phyloP scores from a whole-genome alignment of 2,329 filamentous ascomycete genomes.

The Phyllosticta citriasiana region DNA sequence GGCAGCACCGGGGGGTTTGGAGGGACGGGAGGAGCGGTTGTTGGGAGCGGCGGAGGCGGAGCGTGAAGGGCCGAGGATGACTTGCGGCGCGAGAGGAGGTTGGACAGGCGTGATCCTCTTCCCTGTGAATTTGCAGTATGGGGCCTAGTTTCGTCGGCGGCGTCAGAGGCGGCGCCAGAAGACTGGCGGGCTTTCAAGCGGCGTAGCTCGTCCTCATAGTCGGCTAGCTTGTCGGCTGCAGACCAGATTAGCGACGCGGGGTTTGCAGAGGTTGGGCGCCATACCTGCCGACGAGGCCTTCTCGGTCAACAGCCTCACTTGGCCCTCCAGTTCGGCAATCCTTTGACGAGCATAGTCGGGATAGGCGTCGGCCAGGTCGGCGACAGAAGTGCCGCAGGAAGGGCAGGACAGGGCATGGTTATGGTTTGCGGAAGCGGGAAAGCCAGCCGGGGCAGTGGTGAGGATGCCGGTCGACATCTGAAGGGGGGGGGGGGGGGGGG shows the following conservation, averaged over 20 bases:
- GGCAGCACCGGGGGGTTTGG: slow-evolving; percentile 18
- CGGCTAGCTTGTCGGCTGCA: slow-evolving; percentile 50
- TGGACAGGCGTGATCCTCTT: slow-evolving; percentile 33
- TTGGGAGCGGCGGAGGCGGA: slow-evolving; percentile 20
- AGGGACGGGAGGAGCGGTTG: slow-evolving; percentile 25
- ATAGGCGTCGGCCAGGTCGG: not conserved
- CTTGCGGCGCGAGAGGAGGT: slow-evolving; percentile 29
- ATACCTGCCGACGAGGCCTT: slow-evolving; percentile 55
- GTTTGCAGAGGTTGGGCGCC: slow-evolving; percentile 15
- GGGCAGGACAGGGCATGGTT: slow-evolving; percentile 1
- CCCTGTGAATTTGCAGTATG: slow-evolving; percentile 19
- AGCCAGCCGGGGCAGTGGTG: slow-evolving; percentile 1
- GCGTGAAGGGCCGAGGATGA: slow-evolving; percentile 1
- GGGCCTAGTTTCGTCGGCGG: slow-evolving; percentile 19
- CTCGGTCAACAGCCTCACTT: slow-evolving; percentile 59
- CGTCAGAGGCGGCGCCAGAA: slow-evolving; percentile 3
- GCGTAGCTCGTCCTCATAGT: slow-evolving; percentile 71
- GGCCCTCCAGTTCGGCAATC: slow-evolving; percentile 53
- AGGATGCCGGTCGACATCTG: not conserved
- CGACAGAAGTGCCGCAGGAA: slow-evolving; percentile 1
- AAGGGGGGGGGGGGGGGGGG: too few relatives aligned
- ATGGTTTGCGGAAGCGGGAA: not conserved
- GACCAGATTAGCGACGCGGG: slow-evolving; percentile 6
- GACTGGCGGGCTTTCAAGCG: slow-evolving; percentile 41
- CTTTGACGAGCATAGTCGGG: slow-evolving; percentile 14